A percentile compares a stretch with the other conserved stretches of the same genome.
phyloP scores from a whole-genome alignment of 306 rosid species.

The Delonix regia region DNA sequence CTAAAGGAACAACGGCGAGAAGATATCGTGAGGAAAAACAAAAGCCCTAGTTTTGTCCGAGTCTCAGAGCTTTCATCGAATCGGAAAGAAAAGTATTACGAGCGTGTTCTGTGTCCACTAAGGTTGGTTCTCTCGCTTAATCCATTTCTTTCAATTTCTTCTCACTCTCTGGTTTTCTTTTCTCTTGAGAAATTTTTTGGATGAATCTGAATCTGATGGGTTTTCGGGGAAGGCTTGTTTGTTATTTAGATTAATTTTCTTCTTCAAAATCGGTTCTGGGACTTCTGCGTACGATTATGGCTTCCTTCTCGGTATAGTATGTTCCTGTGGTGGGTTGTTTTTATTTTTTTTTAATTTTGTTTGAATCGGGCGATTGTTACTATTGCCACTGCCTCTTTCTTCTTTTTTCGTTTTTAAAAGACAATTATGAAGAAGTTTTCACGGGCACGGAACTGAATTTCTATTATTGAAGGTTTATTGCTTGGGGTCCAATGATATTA shows the following conservation, averaged over 20 bases:
- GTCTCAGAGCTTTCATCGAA: neutral
- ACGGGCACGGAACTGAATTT: neutral
- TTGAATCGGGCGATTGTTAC: neutral
- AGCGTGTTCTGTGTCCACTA: neutral
- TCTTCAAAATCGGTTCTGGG: neutral
- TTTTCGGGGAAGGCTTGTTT: neutral
- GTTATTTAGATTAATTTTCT: neutral
- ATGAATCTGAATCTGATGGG: neutral
- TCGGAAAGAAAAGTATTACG: neutral
- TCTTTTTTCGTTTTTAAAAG: too few relatives aligned
- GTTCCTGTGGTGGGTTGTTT: neutral
- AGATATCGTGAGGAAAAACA: neutral
- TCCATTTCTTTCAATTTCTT: neutral
- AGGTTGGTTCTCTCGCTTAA: conserved; percentile 32
- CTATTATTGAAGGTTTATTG: neutral
- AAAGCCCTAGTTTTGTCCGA: neutral
- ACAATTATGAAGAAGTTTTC: neutral
- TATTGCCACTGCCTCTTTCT: neutral
- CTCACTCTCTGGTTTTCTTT: neutral
- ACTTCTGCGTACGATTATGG: neutral
- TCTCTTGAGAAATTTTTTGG: too few relatives aligned
- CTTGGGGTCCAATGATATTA: conserved; percentile 39
- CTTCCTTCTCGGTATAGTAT: neutral
- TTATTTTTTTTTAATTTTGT: neutral
- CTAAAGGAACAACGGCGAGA: neutral